Evolutionary conservation across 495 filamentous ascomycete species (phyloP), one percentile per base, ranked within the genome.

Genomic region (Penicillium ucsense): DNA sequence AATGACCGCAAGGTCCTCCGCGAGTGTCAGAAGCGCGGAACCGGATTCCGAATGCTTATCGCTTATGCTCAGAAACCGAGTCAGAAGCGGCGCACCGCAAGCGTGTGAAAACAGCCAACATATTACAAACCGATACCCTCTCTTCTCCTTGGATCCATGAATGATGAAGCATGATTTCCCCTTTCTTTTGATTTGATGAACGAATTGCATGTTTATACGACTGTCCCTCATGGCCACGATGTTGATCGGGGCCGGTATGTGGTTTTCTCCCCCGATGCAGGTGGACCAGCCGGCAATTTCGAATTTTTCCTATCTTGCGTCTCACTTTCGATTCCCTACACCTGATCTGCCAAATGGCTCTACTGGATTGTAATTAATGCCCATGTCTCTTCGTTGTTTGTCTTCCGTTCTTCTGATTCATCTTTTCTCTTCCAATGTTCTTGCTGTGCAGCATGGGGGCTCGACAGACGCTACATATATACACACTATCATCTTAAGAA

Each of bases 21-120:
- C 33, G 92, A 98, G 66, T 96, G 90, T 53, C 84, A 90, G 66
- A 82, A 85, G 57, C 79, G 81, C 62, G 83, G 85, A 29, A 92
- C 88, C 3, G 89, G 86, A 41, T 88, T 97, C 60, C 86, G 89
- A 59, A 75, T 97, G 60, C 74, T 94, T 58, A 88, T 97, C 52
- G 92, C 88, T 50, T 86, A 94, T 60, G 90, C 92, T 35, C 84
- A 88, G 69, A 91, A 91, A 60, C 86, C 86, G 4, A 73, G 73
- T 49, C 71, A 76, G 52, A 72, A 72, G 50, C 61, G 81, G 40
- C 66, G 83, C 48, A 83, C 81, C 3, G 78, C 78, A 27, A 78
- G 74, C 52, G 72, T 81, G 12, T 78, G 53, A 38, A 32, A 46
- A 46, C 36, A 51, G 44, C 41, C 29, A 43, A 8, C 32, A 37